Conservation (phyloP, 768 basidiomycete species). For the Phlebiopsis flavidoalba region DNA sequence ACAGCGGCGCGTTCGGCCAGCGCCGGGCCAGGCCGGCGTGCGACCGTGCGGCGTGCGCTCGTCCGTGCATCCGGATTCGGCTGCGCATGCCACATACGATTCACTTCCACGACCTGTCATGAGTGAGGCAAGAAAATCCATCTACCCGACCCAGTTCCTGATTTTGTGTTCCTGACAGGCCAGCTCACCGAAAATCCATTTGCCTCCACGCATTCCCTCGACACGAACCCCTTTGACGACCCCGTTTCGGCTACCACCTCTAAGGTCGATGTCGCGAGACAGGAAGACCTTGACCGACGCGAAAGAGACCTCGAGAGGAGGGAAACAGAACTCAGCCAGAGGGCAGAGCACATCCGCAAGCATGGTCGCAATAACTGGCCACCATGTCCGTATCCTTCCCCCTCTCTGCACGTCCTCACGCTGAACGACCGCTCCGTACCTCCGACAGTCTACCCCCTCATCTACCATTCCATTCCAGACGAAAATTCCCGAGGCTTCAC, state of each 20-base stretch:
- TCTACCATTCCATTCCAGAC: slow-evolving; percentile 89
- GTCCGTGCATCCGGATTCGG: not conserved
- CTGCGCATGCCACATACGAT: not conserved
- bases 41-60: not conserved
- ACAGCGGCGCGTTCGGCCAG: not conserved
- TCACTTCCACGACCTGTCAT: slow-evolving; percentile 10
- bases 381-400: slow-evolving; percentile 49
- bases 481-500: slow-evolving; percentile 84
- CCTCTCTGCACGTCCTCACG: not conserved
- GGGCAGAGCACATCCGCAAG: slow-evolving; percentile 61
- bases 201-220: slow-evolving; percentile 78
- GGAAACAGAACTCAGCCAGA: slow-evolving; percentile 67
- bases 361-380: slow-evolving; percentile 95
- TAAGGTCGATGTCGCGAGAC: slow-evolving; percentile 30
- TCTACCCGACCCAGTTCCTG: not conserved
- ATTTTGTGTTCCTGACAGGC: not conserved
- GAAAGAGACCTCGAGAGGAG: slow-evolving; percentile 80
- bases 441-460: slow-evolving; percentile 77
- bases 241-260: slow-evolving; percentile 36
- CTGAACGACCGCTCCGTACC: not conserved
- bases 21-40: not conserved
- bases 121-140: slow-evolving; percentile 10
- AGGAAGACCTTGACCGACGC: slow-evolving; percentile 67
- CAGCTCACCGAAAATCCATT: slow-evolving; percentile 68
- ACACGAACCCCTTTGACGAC: slow-evolving; percentile 89